Conservation (phyloP, 2,329 filamentous ascomycete species). For the Emergomyces africanus region DNA sequence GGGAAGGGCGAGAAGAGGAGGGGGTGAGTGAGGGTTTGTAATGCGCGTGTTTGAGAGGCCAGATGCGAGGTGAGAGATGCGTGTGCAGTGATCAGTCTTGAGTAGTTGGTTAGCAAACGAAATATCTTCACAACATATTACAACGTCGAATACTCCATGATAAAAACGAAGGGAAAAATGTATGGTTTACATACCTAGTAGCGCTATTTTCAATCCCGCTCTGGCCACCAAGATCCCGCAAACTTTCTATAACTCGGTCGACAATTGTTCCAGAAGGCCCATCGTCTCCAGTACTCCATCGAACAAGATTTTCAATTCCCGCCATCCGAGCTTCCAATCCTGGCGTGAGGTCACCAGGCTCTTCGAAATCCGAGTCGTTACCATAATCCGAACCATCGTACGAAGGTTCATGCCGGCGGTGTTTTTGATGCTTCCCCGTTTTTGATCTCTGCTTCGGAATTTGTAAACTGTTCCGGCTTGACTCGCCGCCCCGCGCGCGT, state of each 20-base stretch:
- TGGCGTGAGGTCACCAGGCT: slow-evolving; percentile 39
- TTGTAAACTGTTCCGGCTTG: slow-evolving; percentile 9
- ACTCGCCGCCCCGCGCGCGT: slow-evolving; percentile 2
- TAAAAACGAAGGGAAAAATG: neutral
- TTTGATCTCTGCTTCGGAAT: slow-evolving; percentile 27
- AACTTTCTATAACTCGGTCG: slow-evolving; percentile 36
- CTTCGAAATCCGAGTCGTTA: slow-evolving; percentile 42
- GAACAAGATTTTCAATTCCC: slow-evolving; percentile 42
- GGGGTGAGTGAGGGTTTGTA: slow-evolving; percentile 46
- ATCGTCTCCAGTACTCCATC: slow-evolving; percentile 41
- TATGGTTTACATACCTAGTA: slow-evolving; percentile 33
- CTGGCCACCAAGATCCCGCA: slow-evolving; percentile 43
- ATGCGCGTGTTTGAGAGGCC: slow-evolving; percentile 46
- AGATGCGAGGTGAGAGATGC: slow-evolving; percentile 47
- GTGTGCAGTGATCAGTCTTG: slow-evolving; percentile 45
- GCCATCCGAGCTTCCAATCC: slow-evolving; percentile 44
- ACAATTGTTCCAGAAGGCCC: slow-evolving; percentile 41
- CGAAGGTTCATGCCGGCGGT: slow-evolving; percentile 30
- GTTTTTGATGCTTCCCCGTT: slow-evolving; percentile 18
- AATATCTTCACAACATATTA: neutral
- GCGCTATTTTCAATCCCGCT: slow-evolving; percentile 44
- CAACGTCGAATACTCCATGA: neutral
- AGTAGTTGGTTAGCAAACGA: slow-evolving; percentile 2
- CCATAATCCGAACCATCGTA: slow-evolving; percentile 49
- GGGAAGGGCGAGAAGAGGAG: slow-evolving; percentile 46